Conservation (phyloP, 768 basidiomycete genomes). For the Candolleomyces eurysporus region DNA sequence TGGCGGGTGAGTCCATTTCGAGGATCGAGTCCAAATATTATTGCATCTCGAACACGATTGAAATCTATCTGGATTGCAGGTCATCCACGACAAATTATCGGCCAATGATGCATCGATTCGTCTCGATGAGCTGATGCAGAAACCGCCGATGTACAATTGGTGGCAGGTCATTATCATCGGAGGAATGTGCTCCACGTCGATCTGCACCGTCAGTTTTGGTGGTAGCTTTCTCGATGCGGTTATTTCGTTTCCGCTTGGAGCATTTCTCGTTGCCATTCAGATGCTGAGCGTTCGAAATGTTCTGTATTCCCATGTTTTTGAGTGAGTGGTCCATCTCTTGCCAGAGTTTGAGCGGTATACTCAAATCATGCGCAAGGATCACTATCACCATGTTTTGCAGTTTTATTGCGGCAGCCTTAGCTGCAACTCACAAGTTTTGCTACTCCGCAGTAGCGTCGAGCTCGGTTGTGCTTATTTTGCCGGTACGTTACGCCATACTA, state of each 20-base stretch:
- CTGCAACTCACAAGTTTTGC: conserved; percentile 49
- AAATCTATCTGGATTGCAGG: conserved; percentile 36
- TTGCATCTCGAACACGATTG: not conserved
- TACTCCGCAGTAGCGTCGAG: conserved; percentile 78
- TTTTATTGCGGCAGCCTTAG: conserved; percentile 21
- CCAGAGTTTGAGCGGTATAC: conserved; percentile 3
- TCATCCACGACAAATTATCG: conserved; percentile 79
- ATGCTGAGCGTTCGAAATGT: conserved; percentile 71
- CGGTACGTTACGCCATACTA: not conserved
- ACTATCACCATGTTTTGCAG: conserved; percentile 78
- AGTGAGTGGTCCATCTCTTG: conserved; percentile 37
- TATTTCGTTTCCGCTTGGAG: conserved; percentile 71
- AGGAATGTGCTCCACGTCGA: conserved; percentile 72
- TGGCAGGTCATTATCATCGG: conserved; percentile 69
- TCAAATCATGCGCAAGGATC: conserved; percentile 42
- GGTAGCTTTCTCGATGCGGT: conserved; percentile 80
- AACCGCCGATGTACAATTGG: conserved; percentile 57
- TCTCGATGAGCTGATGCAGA: conserved; percentile 73
- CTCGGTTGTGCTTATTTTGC: conserved; percentile 73
- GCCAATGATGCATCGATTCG: conserved; percentile 70
- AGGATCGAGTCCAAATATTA: not conserved
- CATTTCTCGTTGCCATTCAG: conserved; percentile 71
- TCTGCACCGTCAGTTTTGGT: conserved; percentile 69
- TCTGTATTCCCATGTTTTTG: conserved; percentile 78
- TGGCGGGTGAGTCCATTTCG: conserved; percentile 52